These are phyloP conservation scores for Dactylellina haptotyla DNA, from an alignment of 2,329 filamentous ascomycete genomes.

Conservation along the genomic window DNA sequence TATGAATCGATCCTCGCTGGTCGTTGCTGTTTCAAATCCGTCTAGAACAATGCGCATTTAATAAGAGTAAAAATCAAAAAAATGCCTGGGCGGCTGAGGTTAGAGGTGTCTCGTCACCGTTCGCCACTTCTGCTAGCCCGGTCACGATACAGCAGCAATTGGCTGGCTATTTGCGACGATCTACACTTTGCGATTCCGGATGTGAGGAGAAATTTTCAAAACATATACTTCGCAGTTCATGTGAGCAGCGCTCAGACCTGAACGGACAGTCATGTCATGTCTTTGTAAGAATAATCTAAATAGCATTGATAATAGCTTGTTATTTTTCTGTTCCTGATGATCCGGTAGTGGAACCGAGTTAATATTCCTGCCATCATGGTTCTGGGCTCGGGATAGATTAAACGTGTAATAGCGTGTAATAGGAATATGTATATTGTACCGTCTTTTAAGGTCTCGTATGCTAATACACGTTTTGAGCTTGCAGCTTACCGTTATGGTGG, in stretches of 20 bases:
- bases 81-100: too few relatives aligned
- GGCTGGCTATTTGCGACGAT: constrained; percentile 43
- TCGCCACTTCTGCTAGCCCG: too few relatives aligned
- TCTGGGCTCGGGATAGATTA: constrained; percentile 43
- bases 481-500: constrained; percentile 9
- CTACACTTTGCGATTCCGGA: constrained; percentile 14
- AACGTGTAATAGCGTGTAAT: too few relatives aligned
- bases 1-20: too few relatives aligned
- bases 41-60: constrained; percentile 41
- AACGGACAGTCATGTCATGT: constrained; percentile 32
- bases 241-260: constrained; percentile 48
- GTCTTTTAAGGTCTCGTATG: constrained; percentile 24
- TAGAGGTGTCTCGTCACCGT: too few relatives aligned
- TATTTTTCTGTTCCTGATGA: constrained; percentile 33
- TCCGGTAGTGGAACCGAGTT: constrained; percentile 46
- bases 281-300: constrained; percentile 39
- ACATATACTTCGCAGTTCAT: constrained; percentile 12
- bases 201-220: constrained; percentile 7
- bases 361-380: constrained; percentile 47
- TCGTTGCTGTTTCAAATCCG: constrained; percentile 27
- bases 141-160: too few relatives aligned
- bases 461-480: constrained; percentile 31
- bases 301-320: constrained; percentile 5
- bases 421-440: constrained; percentile 3
- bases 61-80: too few relatives aligned